Evolutionary conservation across 2,329 filamentous ascomycete genomes (phyloP), one percentile per base, ranked within the genome.

Genomic region (Phialemoniopsis sp.): DNA sequence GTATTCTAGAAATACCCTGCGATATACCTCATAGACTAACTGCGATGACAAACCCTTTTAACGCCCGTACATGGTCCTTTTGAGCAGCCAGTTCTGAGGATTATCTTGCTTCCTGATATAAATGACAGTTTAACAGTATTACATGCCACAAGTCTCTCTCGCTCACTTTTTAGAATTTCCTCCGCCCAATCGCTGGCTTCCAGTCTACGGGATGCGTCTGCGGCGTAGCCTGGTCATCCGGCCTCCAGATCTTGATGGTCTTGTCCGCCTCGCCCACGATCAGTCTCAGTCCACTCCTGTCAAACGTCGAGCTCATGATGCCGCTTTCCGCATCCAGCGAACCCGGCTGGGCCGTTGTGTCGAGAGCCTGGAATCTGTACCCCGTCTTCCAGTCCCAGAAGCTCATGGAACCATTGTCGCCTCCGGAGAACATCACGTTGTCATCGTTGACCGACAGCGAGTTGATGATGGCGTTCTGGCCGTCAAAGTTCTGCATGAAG

Each of bases 361-460:
- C 90, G 12, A 91, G 75, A 8, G 81, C 78, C 64, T 98, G 93
- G 68, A 93, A 98, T 35, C 86, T 78, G 59, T 98, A 81, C 1
- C 94, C 93, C 1, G 89, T 87, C 67, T 97, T 97, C 93, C 93
- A 98, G 61, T 98, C 94, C 87, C 90, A 98, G 71, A 98, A 98
- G 50, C 82, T 87, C 72, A 97, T 93, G 29, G 87, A 94, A 31
- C 94, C 93, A 53, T 98, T 96, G 57, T 98, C 93, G 34, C 84
- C 91, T 41, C 93, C 93, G 3, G 89, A 93, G 63, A 98, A 96
- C 43, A 98, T 66, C 13, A 97, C 88, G 53, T 96, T 93, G 59
- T 96, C 89, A 54, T 94, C 87, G 60, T 98, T 98, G 26, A 93
- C 89, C 32, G 89, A 78, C 34, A 98, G 68, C 0, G 89, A 89